These are phyloP conservation scores for Fusarium domesticum DNA, from an alignment of 2,329 filamentous ascomycete species.

Conservation along the genomic window DNA sequence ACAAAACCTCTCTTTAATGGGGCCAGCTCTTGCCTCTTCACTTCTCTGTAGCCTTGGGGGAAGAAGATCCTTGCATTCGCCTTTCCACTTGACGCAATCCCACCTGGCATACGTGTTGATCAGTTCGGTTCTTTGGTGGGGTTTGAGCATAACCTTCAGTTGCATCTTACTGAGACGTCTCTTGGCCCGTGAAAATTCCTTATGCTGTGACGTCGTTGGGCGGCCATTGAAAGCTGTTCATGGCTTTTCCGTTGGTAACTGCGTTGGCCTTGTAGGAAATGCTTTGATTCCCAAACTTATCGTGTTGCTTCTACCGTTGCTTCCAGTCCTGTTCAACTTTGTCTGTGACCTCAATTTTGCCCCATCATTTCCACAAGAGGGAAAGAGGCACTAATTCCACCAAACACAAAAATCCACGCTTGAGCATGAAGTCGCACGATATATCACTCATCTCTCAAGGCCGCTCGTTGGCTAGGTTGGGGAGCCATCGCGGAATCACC, in stretches of 20 bases:
- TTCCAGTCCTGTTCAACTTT: no score
- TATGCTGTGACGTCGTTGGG: constrained; percentile 24
- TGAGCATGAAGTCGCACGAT: background rate
- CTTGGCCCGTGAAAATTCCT: constrained; percentile 14
- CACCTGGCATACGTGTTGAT: no score
- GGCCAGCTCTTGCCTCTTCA: background rate
- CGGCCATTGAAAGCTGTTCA: no score
- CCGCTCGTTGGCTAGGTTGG: background rate
- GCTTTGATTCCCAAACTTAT: no score
- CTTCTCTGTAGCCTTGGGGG: background rate
- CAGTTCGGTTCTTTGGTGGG: no score
- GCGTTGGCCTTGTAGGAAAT: no score
- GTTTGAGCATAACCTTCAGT: constrained; percentile 3
- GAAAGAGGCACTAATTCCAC: background rate
- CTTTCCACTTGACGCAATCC: background rate
- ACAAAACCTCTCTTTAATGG: background rate
- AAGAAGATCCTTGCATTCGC: background rate
- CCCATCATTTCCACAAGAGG: no score
- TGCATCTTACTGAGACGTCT: constrained; percentile 4
- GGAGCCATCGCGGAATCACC: background rate
- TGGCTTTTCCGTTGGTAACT: constrained; percentile 18
- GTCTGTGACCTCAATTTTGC: no score
- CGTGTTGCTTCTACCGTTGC: no score
- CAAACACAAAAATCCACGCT: background rate
- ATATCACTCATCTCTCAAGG: background rate